Evolutionary conservation across 2,329 filamentous ascomycete genomes (phyloP).

Genomic region (Trichoderma atrobrunneum): DNA sequence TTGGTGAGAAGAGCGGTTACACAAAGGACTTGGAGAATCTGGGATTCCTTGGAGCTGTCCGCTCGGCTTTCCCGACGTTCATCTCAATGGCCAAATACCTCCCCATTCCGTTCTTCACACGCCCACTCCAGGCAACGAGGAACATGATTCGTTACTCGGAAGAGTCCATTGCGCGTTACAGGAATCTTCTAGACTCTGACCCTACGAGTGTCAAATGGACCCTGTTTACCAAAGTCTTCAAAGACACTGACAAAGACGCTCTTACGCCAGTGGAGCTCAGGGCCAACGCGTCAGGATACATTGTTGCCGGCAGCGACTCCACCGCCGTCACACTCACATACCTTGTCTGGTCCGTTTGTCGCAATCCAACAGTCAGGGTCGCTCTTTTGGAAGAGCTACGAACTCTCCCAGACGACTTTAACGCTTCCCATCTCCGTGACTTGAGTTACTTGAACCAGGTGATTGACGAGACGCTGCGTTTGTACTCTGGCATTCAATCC

Average conservation of each 20-base stretch:
- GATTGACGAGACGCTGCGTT: slow-evolving; percentile 8
- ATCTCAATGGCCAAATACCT: neutral
- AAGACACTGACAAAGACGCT: slow-evolving; percentile 32
- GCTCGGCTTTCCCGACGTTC: neutral
- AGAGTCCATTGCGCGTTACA: slow-evolving; percentile 31
- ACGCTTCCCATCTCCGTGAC: neutral
- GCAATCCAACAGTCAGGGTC: slow-evolving; percentile 29
- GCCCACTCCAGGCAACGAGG: slow-evolving; percentile 20
- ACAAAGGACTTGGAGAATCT: slow-evolving; percentile 33
- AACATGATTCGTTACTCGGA: slow-evolving; percentile 28
- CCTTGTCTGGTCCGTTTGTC: slow-evolving; percentile 40
- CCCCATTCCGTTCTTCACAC: neutral
- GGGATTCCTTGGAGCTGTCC: slow-evolving; percentile 44
- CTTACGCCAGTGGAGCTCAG: slow-evolving; percentile 34
- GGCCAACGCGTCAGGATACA: slow-evolving; percentile 42
- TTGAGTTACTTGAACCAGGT: slow-evolving; percentile 1
- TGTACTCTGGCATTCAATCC: slow-evolving; percentile 9
- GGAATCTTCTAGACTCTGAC: slow-evolving; percentile 23
- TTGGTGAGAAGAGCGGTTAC: neutral
- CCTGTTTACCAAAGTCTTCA: slow-evolving; percentile 39
- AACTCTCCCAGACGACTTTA: slow-evolving; percentile 27
- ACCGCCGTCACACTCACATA: slow-evolving; percentile 51
- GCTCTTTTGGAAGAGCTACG: slow-evolving; percentile 37
- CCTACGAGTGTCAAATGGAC: slow-evolving; percentile 29
- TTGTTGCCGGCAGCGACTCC: slow-evolving; percentile 52